A percentile compares a stretch with the other conserved stretches of the same genome.
Evolutionary conservation across 192 early-diverging fungal species (phyloP).

Genomic region (Coemansia sp.): DNA sequence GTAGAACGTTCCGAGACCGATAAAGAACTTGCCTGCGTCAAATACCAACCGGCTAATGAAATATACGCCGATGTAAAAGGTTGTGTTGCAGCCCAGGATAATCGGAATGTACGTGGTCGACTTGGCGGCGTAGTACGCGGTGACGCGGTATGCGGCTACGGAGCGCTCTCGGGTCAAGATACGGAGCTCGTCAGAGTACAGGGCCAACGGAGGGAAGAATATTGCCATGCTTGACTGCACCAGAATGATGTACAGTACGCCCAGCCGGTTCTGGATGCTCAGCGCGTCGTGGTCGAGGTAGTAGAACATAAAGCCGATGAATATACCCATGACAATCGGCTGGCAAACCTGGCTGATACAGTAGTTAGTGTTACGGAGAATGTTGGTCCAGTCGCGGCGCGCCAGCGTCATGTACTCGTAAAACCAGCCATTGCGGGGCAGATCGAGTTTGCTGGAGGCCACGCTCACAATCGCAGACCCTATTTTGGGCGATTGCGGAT

Average conservation of each 20-base stretch:
- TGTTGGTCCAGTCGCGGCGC: conserved; percentile 50
- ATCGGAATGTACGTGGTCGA: conserved; percentile 51
- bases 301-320: conserved; percentile 59
- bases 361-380: conserved; percentile 32
- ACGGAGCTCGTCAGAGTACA: conserved; percentile 48
- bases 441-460: not conserved
- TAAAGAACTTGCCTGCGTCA: conserved; percentile 45
- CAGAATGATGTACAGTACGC: conserved; percentile 43
- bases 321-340: conserved; percentile 37
- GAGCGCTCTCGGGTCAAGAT: conserved; percentile 64
- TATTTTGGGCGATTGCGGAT: no score
- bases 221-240: conserved; percentile 55
- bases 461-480: not conserved
- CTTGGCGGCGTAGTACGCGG: conserved; percentile 61
- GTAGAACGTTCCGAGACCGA: conserved; percentile 35
- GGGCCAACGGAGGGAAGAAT: conserved; percentile 52
- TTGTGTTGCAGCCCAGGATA: conserved; percentile 19
- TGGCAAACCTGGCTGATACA: conserved; percentile 28
- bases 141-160: conserved; percentile 60
- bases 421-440: conserved; percentile 51
- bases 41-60: conserved; percentile 38
- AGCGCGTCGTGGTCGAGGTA: conserved; percentile 34
- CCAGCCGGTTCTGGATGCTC: conserved; percentile 52
- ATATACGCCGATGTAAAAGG: conserved; percentile 43
- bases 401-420: conserved; percentile 50